Conservation (phyloP, 306 rosid species). For the Cercis canadensis region DNA sequence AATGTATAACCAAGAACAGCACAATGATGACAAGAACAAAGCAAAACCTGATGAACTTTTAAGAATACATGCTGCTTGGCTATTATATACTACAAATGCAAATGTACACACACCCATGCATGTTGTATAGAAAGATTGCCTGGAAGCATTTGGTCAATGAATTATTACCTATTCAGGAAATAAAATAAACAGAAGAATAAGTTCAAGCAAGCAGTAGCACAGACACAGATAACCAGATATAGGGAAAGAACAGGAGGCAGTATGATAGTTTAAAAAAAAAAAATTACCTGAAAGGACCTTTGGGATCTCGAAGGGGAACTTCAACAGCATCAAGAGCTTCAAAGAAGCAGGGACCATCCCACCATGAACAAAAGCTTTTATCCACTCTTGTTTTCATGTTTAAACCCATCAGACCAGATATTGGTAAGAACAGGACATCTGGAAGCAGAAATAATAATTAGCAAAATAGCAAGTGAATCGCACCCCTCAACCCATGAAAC, state of each 20-base stretch:
- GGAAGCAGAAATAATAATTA: slow-evolving; percentile 40
- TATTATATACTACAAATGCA: no score
- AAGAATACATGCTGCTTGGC: no score
- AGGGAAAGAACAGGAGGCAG: not conserved
- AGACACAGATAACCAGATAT: not conserved
- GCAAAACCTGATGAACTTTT: no score
- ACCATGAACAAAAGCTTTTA: slow-evolving; percentile 77
- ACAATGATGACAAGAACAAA: no score
- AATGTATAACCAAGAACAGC: no score
- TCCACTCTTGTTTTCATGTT: slow-evolving; percentile 79
- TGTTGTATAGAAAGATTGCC: no score
- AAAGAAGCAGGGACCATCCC: slow-evolving; percentile 90
- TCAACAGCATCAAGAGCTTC: slow-evolving; percentile 87
- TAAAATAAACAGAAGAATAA: no score
- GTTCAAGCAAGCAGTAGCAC: no score
- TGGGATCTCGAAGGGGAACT: slow-evolving; percentile 78
- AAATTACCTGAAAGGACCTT: slow-evolving; percentile 83
- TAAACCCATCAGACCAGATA: slow-evolving; percentile 82
- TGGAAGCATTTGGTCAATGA: no score
- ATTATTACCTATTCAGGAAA: no score
- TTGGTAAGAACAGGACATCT: slow-evolving; percentile 92
- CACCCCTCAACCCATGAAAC: slow-evolving; percentile 29
- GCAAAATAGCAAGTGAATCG: slow-evolving; percentile 9
- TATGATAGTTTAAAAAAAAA: not conserved
- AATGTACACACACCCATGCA: no score